Percentiles rank a stretch among this genome's conserved stretches.
Conservation (phyloP, 2,329 filamentous ascomycete species). For the Orbilia brochopaga region DNA sequence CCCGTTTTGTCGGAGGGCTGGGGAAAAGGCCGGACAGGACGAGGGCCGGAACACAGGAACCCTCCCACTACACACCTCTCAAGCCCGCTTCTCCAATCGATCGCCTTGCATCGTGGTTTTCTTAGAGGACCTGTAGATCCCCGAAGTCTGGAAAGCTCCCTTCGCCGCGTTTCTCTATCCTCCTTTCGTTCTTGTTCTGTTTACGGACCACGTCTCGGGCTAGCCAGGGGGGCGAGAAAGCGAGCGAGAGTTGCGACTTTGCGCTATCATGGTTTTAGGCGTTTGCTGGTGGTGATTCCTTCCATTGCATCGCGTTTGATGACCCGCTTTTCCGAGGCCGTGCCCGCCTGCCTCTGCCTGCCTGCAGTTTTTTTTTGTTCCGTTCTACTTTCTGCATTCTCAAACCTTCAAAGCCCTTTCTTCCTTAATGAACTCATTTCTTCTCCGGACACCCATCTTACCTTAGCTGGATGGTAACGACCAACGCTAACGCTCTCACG, state of each 20-base stretch:
- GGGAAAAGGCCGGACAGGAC: conserved; percentile 29
- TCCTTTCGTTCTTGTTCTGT: not conserved
- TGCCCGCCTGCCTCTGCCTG: not conserved
- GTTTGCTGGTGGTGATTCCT: conserved; percentile 4
- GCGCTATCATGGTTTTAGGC: conserved; percentile 12
- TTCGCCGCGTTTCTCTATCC: not conserved
- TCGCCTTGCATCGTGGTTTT: conserved; percentile 13
- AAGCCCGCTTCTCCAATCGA: conserved; percentile 13
- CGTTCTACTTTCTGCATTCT: not conserved
- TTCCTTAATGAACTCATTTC: conserved; percentile 20
- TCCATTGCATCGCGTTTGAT: conserved; percentile 4
- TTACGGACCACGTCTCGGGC: not conserved
- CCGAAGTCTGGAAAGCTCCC: not conserved
- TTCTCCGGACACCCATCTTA: conserved; percentile 12
- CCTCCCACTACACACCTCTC: conserved; percentile 11
- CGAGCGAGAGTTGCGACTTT: not conserved
- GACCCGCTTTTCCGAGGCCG: conserved; percentile 2
- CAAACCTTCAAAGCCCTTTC: not conserved
- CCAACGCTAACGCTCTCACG: conserved; percentile 19
- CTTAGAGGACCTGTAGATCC: conserved; percentile 1
- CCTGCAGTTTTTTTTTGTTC: no score
- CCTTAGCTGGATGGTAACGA: conserved; percentile 15
- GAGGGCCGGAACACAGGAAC: conserved; percentile 26
- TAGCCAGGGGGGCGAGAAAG: not conserved
- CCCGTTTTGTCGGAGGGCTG: conserved; percentile 38